Conservation (phyloP, 805 yeast species). For the Starmerella floris region DNA sequence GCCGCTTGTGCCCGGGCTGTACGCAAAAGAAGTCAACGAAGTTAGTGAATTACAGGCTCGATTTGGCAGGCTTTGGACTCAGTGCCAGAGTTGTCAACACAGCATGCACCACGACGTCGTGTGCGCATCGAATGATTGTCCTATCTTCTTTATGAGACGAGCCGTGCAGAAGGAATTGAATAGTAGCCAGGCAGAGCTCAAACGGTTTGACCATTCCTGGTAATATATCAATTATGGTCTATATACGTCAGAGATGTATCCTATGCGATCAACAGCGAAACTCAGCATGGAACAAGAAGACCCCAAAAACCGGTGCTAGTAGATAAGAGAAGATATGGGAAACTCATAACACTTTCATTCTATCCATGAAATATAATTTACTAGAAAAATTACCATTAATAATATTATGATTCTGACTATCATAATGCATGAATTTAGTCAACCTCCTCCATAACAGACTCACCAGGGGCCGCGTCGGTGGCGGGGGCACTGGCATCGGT, state of each 20-base stretch:
- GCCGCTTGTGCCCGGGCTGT: slow-evolving; percentile 58
- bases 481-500: slow-evolving; percentile 35
- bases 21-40: slow-evolving; percentile 65
- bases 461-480: slow-evolving; percentile 50
- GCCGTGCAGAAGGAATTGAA: slow-evolving; percentile 63
- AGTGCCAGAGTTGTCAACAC: slow-evolving; percentile 96
- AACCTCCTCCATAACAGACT: slow-evolving; percentile 98
- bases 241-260: too few species aligned
- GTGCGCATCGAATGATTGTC: slow-evolving; percentile 92
- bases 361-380: too few species aligned
- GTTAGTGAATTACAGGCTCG: slow-evolving; percentile 69
- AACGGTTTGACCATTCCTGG: slow-evolving; percentile 45
- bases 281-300: too few species aligned
- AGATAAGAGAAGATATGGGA: too few species aligned
- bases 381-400: too few species aligned
- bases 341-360: too few species aligned
- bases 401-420: too few species aligned
- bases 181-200: slow-evolving; percentile 43
- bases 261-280: too few species aligned
- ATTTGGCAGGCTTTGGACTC: slow-evolving; percentile 89
- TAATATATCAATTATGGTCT: too few species aligned
- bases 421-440: too few species aligned
- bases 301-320: background rate
- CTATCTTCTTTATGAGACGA: slow-evolving; percentile 92
- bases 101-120: slow-evolving; percentile 89